A percentile compares a stretch with the other conserved stretches of the same genome.
These are phyloP conservation scores for Fusarium nanum DNA, from an alignment of 2,329 filamentous ascomycete genomes.

Conservation along the genomic window DNA sequence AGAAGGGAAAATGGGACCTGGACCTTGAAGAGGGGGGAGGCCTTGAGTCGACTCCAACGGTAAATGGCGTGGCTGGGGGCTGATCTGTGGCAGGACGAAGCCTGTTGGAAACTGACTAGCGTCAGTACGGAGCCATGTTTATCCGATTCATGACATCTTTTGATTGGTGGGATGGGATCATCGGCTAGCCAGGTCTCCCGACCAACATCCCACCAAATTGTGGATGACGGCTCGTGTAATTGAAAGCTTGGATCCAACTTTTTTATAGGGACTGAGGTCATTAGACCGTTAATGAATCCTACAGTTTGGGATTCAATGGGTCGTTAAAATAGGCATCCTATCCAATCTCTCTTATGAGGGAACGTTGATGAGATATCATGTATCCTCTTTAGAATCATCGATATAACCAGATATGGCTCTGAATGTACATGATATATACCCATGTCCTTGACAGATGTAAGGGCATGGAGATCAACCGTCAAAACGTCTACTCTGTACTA, in stretches of 20 bases:
- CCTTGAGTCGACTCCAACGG: constrained; percentile 46
- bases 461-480: constrained; percentile 4
- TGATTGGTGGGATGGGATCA: constrained; percentile 14
- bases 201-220: constrained; percentile 22
- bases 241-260: constrained; percentile 15
- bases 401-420: not conserved
- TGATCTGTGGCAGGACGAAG: constrained; percentile 28
- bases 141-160: fast-evolving
- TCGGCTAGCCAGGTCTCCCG: constrained; percentile 14
- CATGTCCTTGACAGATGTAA: not conserved
- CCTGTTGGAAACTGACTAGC: not conserved
- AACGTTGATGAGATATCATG: not conserved
- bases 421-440: not conserved
- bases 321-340: not conserved
- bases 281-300: not conserved
- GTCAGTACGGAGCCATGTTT: constrained; percentile 5
- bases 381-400: not conserved
- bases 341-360: not conserved
- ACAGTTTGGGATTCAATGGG: not conserved
- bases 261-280: constrained; percentile 16
- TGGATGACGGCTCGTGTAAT: constrained; percentile 21
- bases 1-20: constrained; percentile 48
- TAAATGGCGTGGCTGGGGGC: constrained; percentile 57
- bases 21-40: constrained; percentile 44
- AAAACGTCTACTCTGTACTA: not conserved